Conservation (phyloP, 1,139 yeast genomes). For the Suhomyces chickasaworum region DNA sequence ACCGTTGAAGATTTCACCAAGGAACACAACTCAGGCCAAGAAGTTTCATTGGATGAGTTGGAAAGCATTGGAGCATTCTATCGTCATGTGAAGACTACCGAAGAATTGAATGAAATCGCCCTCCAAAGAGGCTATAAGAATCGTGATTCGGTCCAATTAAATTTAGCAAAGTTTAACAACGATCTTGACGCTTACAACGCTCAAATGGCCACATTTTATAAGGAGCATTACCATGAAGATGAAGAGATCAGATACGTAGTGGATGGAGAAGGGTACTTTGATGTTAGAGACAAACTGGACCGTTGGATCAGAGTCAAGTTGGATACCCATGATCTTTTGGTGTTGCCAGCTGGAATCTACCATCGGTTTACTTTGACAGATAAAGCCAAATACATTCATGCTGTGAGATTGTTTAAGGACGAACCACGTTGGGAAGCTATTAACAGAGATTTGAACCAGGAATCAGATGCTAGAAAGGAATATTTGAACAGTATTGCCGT, state of each 20-base stretch:
- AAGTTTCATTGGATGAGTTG: conserved; percentile 54
- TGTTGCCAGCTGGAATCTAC: conserved; percentile 89
- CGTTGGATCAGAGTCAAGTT: conserved; percentile 80
- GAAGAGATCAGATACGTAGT: conserved; percentile 91
- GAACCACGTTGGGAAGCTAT: conserved; percentile 97
- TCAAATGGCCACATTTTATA: conserved; percentile 71
- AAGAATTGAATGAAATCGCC: conserved; percentile 69
- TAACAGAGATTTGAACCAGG: conserved; percentile 49
- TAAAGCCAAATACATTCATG: conserved; percentile 61
- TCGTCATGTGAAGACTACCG: conserved; percentile 51
- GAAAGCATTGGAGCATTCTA: conserved; percentile 71
- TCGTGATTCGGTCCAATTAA: conserved; percentile 69
- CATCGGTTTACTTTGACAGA: conserved; percentile 82
- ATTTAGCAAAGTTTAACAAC: conserved; percentile 63
- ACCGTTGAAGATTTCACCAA: conserved; percentile 65
- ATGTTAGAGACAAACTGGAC: conserved; percentile 70
- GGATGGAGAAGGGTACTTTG: conserved; percentile 93
- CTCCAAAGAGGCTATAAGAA: conserved; percentile 71
- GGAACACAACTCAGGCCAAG: conserved; percentile 70
- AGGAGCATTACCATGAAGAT: conserved; percentile 93
- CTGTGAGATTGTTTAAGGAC: conserved; percentile 84
- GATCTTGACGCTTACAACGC: conserved; percentile 59
- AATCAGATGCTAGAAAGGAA: conserved; percentile 34
- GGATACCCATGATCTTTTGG: conserved; percentile 63
- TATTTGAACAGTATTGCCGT: conserved; percentile 35